Evolutionary conservation across 371 early-diverging fungal genomes (phyloP).

Genomic region (Ordospora colligata): DNA sequence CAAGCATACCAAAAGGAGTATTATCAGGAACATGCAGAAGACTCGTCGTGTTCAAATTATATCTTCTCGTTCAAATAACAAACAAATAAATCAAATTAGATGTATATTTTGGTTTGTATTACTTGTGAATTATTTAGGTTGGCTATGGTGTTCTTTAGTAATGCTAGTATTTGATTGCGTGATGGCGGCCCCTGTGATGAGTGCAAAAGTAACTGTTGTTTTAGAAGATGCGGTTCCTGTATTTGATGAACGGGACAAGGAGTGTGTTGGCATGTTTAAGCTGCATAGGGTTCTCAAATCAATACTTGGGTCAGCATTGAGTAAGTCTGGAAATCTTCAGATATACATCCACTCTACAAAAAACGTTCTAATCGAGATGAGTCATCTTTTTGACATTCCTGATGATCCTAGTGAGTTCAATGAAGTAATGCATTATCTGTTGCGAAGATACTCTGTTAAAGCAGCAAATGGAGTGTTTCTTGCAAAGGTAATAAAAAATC

Average conservation of each 20-base stretch:
- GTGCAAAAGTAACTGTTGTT: background rate
- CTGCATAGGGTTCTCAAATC: background rate
- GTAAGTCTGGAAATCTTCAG: constrained; percentile 26
- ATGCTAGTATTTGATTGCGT: background rate
- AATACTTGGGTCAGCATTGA: constrained; percentile 40
- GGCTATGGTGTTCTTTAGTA: background rate
- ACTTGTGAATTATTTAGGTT: background rate
- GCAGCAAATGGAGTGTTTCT: background rate
- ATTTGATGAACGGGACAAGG: background rate
- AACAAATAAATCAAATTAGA: constrained; percentile 22
- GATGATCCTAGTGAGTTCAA: background rate
- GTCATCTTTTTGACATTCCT: constrained; percentile 4
- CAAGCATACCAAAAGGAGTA: constrained; percentile 6
- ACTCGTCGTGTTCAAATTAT: constrained; percentile 9
- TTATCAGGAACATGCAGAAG: background rate
- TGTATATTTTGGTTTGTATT: background rate
- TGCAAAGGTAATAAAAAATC: constrained; percentile 5
- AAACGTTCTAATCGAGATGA: constrained; percentile 32
- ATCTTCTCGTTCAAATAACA: constrained; percentile 52
- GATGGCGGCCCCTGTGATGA: background rate
- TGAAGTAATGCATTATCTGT: background rate
- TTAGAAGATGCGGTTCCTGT: background rate
- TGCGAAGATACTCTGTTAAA: background rate
- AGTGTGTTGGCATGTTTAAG: background rate
- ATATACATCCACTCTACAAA: constrained; percentile 29